Evolutionary conservation across 2,329 filamentous ascomycete species (phyloP).

Genomic region (Bisporella sp.): DNA sequence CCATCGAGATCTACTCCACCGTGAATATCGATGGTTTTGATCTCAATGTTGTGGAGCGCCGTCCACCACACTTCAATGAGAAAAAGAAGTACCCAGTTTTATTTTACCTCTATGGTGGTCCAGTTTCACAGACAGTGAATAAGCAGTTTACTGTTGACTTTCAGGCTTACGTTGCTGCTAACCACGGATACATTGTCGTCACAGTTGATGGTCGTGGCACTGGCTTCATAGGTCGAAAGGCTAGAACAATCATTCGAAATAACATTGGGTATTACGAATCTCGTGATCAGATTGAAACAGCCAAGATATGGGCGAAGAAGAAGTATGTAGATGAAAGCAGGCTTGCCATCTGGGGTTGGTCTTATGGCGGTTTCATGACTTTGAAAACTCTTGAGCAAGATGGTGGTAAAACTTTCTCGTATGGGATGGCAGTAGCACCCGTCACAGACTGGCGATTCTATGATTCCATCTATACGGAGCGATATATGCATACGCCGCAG

Average conservation of each 20-base stretch:
- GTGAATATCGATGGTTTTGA: conserved; percentile 76
- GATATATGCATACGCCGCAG: conserved; percentile 94
- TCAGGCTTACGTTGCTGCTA: conserved; percentile 79
- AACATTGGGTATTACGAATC: conserved; percentile 83
- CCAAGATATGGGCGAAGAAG: conserved; percentile 74
- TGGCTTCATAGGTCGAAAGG: conserved; percentile 78
- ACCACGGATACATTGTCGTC: conserved; percentile 85
- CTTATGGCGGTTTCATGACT: conserved; percentile 90
- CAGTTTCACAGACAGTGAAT: conserved; percentile 81
- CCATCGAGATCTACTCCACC: conserved; percentile 74
- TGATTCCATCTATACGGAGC: conserved; percentile 88
- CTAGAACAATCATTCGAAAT: conserved; percentile 74
- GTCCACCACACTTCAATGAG: conserved; percentile 80
- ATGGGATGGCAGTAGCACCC: conserved; percentile 96
- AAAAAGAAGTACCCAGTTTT: conserved; percentile 87
- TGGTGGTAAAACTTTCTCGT: conserved; percentile 82
- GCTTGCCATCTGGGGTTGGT: conserved; percentile 98
- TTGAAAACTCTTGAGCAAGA: conserved; percentile 92
- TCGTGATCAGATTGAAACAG: conserved; percentile 84
- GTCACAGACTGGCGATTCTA: conserved; percentile 99
- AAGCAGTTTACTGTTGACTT: conserved; percentile 82
- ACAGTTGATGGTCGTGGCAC: conserved; percentile 93
- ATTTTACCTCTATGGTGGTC: conserved; percentile 91
- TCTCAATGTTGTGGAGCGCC: conserved; percentile 71
- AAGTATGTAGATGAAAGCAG: conserved; percentile 75